These are phyloP conservation scores for Grigorovia transvaalensis DNA, from an alignment of 805 yeast genomes.

Conservation along the genomic window DNA sequence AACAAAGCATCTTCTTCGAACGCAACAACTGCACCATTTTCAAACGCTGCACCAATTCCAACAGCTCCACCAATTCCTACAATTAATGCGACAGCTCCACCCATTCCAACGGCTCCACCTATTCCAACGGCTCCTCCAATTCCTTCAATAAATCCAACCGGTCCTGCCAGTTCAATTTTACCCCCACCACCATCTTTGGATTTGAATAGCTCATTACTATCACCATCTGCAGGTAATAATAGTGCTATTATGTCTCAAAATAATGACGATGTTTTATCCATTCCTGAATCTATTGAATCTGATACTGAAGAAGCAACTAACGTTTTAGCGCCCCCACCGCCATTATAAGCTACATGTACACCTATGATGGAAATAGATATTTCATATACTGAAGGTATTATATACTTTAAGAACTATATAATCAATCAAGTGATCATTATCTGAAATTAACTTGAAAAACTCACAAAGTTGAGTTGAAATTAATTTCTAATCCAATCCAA, in stretches of 20 bases:
- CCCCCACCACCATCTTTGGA: conserved; percentile 3
- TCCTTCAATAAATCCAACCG: conserved; percentile 22
- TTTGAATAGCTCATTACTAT: background rate
- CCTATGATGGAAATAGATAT: too few species aligned
- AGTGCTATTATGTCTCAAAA: background rate
- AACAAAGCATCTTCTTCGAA: conserved; percentile 1
- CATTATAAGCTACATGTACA: conserved; percentile 12
- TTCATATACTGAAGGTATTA: too few species aligned
- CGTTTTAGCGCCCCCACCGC: conserved; percentile 27
- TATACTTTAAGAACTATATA: background rate
- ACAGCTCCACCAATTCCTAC: conserved; percentile 1
- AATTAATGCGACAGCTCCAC: background rate
- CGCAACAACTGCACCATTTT: conserved; percentile 4
- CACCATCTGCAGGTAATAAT: background rate
- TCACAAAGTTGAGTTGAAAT: too few species aligned
- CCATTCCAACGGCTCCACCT: conserved; percentile 1
- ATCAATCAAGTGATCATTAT: too few species aligned
- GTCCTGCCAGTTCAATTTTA: background rate
- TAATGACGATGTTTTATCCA: conserved; percentile 25
- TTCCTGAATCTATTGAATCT: conserved; percentile 29
- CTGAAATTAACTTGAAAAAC: too few species aligned
- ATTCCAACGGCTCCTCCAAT: conserved; percentile 7
- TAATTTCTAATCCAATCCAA: too few species aligned
- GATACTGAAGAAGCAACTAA: conserved; percentile 4
- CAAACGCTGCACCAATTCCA: conserved; percentile 5